Conservation (phyloP, 805 yeast species). For the Maudiozyma turicensis region DNA sequence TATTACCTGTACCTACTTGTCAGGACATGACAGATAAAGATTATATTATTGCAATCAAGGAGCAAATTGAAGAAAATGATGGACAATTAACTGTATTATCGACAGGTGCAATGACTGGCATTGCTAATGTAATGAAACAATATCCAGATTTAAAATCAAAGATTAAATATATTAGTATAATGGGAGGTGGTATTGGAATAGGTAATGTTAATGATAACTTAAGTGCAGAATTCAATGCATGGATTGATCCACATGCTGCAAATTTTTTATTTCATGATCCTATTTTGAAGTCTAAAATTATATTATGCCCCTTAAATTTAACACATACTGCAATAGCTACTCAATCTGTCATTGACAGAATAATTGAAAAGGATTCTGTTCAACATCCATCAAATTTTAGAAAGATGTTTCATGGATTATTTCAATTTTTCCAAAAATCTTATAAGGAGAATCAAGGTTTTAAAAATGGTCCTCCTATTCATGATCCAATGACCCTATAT, state of each 20-base stretch:
- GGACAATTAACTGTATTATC: conserved; percentile 54
- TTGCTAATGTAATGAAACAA: conserved; percentile 43
- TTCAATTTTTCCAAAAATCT: conserved; percentile 40
- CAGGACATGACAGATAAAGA: conserved; percentile 11
- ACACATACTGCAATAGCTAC: conserved; percentile 53
- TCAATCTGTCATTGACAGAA: conserved; percentile 29
- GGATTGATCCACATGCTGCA: conserved; percentile 72
- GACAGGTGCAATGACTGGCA: conserved; percentile 70
- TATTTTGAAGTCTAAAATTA: conserved; percentile 37
- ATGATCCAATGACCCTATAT: conserved; percentile 68
- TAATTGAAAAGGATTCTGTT: conserved; percentile 28
- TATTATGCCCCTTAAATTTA: conserved; percentile 57
- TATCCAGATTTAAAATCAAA: conserved; percentile 45
- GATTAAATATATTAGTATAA: conserved; percentile 49
- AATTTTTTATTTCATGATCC: conserved; percentile 41
- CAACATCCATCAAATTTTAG: conserved; percentile 35
- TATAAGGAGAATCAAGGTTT: conserved; percentile 37
- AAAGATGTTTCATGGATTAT: conserved; percentile 43
- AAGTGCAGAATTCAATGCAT: conserved; percentile 66
- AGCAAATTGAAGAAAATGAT: conserved; percentile 35
- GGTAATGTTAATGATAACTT: conserved; percentile 41
- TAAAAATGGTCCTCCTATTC: conserved; percentile 60
- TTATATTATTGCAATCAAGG: conserved; percentile 34
- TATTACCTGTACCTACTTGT: conserved; percentile 43
- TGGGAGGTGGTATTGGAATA: conserved; percentile 58